These are phyloP conservation scores for Xenoacremonium recifei DNA, from an alignment of 2,329 filamentous ascomycete genomes.

Conservation along the genomic window DNA sequence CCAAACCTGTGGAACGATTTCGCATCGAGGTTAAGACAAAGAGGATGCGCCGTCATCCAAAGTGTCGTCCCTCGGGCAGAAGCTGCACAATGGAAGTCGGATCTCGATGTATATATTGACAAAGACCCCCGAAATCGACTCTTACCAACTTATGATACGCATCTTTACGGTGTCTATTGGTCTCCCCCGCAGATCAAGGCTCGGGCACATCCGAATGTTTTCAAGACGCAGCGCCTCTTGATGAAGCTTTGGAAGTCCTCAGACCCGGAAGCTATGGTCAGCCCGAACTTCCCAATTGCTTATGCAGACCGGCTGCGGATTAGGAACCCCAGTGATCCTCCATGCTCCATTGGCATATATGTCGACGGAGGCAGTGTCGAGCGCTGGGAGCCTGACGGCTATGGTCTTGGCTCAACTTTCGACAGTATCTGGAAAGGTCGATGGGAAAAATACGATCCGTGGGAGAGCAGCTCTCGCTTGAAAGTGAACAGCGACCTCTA, in stretches of 20 bases:
- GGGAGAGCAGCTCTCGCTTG: slow-evolving; percentile 66
- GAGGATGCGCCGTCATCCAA: too few relatives aligned
- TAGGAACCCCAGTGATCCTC: slow-evolving; percentile 46
- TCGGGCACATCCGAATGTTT: slow-evolving; percentile 37
- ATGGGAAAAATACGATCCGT: slow-evolving; percentile 76
- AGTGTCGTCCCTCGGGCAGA: too few relatives aligned
- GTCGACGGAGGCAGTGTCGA: slow-evolving; percentile 65
- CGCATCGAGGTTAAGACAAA: too few relatives aligned
- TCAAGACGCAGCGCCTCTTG: slow-evolving; percentile 46
- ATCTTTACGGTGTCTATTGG: slow-evolving; percentile 40
- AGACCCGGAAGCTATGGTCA: slow-evolving; percentile 44
- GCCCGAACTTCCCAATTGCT: slow-evolving; percentile 45
- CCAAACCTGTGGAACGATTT: too few relatives aligned
- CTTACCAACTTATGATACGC: slow-evolving; percentile 30
- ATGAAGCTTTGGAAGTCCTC: slow-evolving; percentile 33
- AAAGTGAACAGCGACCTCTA: slow-evolving; percentile 67
- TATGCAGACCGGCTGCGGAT: slow-evolving; percentile 64
- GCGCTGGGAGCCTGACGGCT: slow-evolving; percentile 64
- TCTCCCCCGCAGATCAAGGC: slow-evolving; percentile 39
- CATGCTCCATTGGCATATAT: slow-evolving; percentile 57
- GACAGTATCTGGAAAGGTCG: slow-evolving; percentile 62
- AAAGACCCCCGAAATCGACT: too few relatives aligned
- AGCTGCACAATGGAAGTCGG: too few relatives aligned
- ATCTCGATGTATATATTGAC: too few relatives aligned
- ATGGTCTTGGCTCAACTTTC: slow-evolving; percentile 60